Base-by-base conservation (phyloP, 2,329 filamentous ascomycete species). In the Fusarium sp. region DNA sequence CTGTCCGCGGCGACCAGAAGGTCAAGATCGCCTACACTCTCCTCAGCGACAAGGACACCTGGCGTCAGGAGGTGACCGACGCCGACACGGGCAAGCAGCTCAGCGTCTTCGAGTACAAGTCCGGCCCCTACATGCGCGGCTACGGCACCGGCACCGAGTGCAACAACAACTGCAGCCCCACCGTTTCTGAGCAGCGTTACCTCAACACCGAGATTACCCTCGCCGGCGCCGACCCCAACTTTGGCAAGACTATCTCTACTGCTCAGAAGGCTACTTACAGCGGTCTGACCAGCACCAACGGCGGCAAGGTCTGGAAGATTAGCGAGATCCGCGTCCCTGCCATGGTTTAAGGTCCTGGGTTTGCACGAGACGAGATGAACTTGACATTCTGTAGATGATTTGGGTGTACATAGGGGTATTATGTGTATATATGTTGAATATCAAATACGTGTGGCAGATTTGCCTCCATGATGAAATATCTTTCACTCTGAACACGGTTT, bases 111-210 rank as follows among this genome's bases (percentile, higher is more conserved):
- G n/a, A 52, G 66, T 64, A 75, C 70, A 69, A 68, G 63, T 75
- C 73, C 5, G 73, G 73, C 11, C 73, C 73, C 3, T 75, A 65
- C 63, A 75, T 75, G 73, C 40, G 66, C 11, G 73, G 73, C 13
- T 75, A 75, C 40, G 73, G 73, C 38, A 75, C 73, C 2, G 73
- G 73, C 35, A 75, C 73, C n/a, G 73, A 75, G 71, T 75, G 73
- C 66, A 63, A 75, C 63, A 29, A 66, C 45, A 33, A 54, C 61
- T 75, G 73, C 66, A 71, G 68, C 18, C 47, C 47, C 5, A 75
- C 71, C 31, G 52, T 69, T 40, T 58, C 73, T 14, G 61, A 70
- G 68, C 73, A 75, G 71, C 63, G 58, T 16, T 75, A 74, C 38
- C 63, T 71, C 63, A 66, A 75, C 64, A 75, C 71, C 18, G 68